These are phyloP conservation scores for Didymella lethalis DNA, from an alignment of 2,329 filamentous ascomycete species.

Conservation along the genomic window DNA sequence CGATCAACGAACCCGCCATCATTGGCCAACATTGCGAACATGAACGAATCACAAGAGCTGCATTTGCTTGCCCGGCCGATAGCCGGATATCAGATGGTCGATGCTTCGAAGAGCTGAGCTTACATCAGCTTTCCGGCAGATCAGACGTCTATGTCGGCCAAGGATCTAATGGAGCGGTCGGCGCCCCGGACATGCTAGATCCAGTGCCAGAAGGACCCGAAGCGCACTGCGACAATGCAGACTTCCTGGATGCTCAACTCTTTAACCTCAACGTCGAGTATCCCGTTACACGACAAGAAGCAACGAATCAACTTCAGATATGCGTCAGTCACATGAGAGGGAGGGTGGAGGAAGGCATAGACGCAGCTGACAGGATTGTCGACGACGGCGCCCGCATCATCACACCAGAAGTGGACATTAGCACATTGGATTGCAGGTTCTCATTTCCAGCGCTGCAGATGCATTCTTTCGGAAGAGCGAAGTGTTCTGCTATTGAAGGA, in stretches of 20 bases:
- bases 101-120: constrained; percentile 33
- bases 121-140: constrained; percentile 33
- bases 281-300: constrained; percentile 31
- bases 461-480: constrained; percentile 28
- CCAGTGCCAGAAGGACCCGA: constrained; percentile 35
- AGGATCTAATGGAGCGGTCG: constrained; percentile 36
- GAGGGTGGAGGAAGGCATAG: constrained; percentile 28
- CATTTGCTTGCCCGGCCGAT: constrained; percentile 28
- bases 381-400: constrained; percentile 30
- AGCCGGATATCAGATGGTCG: constrained; percentile 28
- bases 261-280: constrained; percentile 26
- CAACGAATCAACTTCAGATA: constrained; percentile 31
- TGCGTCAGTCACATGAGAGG: constrained; percentile 32
- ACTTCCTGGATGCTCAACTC: constrained; percentile 32
- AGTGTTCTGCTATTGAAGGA: constrained; percentile 32
- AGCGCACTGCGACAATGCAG: constrained; percentile 39
- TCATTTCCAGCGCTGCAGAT: constrained; percentile 34
- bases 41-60: constrained; percentile 34
- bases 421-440: constrained; percentile 29
- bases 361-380: constrained; percentile 33
- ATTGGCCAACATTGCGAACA: constrained; percentile 39
- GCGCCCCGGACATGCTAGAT: constrained; percentile 37
- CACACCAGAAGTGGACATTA: constrained; percentile 28
- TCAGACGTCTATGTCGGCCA: constrained; percentile 32
- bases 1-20: constrained; percentile 33